Conservation (phyloP, 768 basidiomycete species). For the Lactifluus rugatus region DNA sequence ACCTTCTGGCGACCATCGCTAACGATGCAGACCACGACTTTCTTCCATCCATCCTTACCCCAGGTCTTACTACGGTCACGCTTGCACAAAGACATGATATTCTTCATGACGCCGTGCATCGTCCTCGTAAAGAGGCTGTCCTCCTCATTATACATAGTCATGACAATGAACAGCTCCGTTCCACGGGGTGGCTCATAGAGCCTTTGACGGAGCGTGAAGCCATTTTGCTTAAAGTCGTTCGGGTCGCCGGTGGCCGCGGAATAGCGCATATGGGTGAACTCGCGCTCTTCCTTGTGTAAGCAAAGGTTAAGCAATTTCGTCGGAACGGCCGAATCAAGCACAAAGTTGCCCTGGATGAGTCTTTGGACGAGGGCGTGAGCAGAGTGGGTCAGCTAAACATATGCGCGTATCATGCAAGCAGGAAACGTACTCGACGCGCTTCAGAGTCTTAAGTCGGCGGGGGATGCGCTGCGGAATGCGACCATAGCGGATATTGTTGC, state of each 20-base stretch:
- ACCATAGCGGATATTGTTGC: constrained; percentile 78
- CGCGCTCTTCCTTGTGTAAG: constrained; percentile 64
- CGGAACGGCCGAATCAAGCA: constrained; percentile 83
- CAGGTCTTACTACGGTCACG: constrained; percentile 85
- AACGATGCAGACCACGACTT: constrained; percentile 90
- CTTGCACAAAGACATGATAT: constrained; percentile 80
- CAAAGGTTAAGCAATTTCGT: constrained; percentile 86
- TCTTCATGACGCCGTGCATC: constrained; percentile 95
- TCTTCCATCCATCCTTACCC: constrained; percentile 98
- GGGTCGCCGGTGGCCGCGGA: constrained; percentile 94
- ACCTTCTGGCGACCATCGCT: constrained; percentile 82
- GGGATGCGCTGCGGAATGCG: constrained; percentile 86
- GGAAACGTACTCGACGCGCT: constrained; percentile 70
- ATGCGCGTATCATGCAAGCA: not conserved
- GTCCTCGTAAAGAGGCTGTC: constrained; percentile 86
- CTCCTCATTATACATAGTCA: constrained; percentile 97
- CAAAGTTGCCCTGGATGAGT: constrained; percentile 88
- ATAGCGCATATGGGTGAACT: constrained; percentile 95
- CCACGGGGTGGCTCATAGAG: constrained; percentile 84
- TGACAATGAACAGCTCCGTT: constrained; percentile 93
- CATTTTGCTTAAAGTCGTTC: constrained; percentile 72
- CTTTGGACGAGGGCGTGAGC: constrained; percentile 26
- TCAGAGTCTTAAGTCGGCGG: constrained; percentile 86
- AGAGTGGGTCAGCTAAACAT: not conserved
- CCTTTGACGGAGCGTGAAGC: constrained; percentile 85